Percentiles rank a stretch among this genome's conserved stretches.
Evolutionary conservation across 345 rosid species (phyloP).

Genomic region (Toxicodendron radicans): DNA sequence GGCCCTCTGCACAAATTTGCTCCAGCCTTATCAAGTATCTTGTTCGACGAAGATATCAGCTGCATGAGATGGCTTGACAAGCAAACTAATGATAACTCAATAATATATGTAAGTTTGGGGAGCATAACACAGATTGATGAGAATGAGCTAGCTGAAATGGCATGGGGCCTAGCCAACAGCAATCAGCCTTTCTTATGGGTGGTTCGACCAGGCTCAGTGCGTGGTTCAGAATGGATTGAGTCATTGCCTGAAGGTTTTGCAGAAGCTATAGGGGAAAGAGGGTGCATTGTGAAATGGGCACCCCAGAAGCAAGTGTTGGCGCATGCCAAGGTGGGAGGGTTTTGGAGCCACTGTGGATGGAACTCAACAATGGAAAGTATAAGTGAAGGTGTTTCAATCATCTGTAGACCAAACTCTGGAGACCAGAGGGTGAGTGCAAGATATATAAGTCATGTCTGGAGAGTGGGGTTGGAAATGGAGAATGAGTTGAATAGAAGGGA

Average conservation of each 20-base stretch:
- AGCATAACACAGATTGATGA: constrained; percentile 17
- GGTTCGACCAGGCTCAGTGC: constrained; percentile 26
- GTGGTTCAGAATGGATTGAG: constrained; percentile 24
- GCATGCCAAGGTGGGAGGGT: constrained; percentile 36
- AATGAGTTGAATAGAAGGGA: constrained; percentile 28
- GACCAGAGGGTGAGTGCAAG: constrained; percentile 29
- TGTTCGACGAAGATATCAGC: constrained; percentile 27
- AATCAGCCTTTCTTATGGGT: constrained; percentile 38
- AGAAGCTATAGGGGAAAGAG: constrained; percentile 18
- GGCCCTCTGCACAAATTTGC: constrained; percentile 41
- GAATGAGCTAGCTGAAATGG: constrained; percentile 33
- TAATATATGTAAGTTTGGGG: constrained; percentile 40
- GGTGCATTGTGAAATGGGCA: constrained; percentile 41
- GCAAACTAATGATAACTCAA: constrained; percentile 27
- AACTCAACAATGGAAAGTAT: constrained; percentile 43
- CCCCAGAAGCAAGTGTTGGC: constrained; percentile 40
- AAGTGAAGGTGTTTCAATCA: constrained; percentile 42
- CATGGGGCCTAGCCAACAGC: constrained; percentile 35
- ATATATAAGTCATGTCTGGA: constrained; percentile 31
- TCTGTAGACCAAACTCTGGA: constrained; percentile 38
- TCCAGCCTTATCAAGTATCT: constrained; percentile 21
- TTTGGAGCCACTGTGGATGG: constrained; percentile 50
- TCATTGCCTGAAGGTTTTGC: constrained; percentile 18
- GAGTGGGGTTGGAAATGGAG: constrained; percentile 27
- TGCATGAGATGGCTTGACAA: constrained; percentile 43